Conservation (phyloP, 2,329 filamentous ascomycete genomes). For the Ophiocordyceps robertsii region DNA sequence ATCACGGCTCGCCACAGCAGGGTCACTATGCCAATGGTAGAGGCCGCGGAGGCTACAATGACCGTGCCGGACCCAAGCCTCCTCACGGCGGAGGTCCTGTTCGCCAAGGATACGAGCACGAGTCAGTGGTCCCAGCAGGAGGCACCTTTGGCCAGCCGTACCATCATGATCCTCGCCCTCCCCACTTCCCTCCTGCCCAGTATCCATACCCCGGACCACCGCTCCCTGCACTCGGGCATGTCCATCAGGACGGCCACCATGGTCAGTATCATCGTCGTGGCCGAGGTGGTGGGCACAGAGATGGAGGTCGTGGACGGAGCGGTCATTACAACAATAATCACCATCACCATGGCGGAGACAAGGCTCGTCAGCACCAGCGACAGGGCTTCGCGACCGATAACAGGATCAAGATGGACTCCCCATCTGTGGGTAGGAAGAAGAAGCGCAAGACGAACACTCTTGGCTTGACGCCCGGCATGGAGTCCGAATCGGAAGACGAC, state of each 20-base stretch:
- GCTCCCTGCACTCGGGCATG: conserved; percentile 19
- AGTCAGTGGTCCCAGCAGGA: conserved; percentile 17
- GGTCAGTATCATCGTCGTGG: conserved; percentile 20
- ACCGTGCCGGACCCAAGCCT: conserved; percentile 25
- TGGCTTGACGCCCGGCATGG: conserved; percentile 54
- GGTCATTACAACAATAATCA: conserved; percentile 6
- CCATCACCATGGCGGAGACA: conserved; percentile 27
- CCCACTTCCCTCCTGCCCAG: conserved; percentile 18
- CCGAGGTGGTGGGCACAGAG: conserved; percentile 20
- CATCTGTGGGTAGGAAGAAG: conserved; percentile 49
- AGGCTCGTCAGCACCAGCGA: conserved; percentile 19
- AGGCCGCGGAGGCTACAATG: conserved; percentile 30
- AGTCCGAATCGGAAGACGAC: conserved; percentile 51
- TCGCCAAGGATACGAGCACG: conserved; percentile 21
- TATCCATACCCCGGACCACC: conserved; percentile 27
- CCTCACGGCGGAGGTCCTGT: conserved; percentile 15
- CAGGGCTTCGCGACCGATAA: conserved; percentile 6
- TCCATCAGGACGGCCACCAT: conserved; percentile 13
- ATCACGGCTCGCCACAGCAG: conserved; percentile 17
- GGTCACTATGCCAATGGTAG: conserved; percentile 22
- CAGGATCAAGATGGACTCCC: conserved; percentile 22
- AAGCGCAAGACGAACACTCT: conserved; percentile 60
- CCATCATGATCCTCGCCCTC: conserved; percentile 23
- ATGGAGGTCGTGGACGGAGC: conserved; percentile 28
- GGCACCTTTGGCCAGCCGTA: conserved; percentile 26